Evolutionary conservation across 768 basidiomycete genomes (phyloP), one percentile per base, ranked within the genome.

Genomic region (Kwoniella shandongensis): DNA sequence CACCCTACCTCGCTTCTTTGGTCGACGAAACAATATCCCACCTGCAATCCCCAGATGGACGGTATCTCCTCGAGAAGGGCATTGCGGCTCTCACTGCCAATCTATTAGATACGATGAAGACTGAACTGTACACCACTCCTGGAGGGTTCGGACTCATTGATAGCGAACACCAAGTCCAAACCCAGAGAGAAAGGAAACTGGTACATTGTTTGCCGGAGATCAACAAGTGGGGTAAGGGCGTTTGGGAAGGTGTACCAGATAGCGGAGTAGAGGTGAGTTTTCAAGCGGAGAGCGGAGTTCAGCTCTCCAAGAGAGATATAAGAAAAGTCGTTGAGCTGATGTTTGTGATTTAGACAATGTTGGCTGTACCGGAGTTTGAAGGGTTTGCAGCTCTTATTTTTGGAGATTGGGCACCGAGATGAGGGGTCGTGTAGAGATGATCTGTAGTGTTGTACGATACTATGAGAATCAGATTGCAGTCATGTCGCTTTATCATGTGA

Each of bases 201-300:
- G 93, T 90, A 13, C 85, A 86, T 4, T 77, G 94, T 64, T 77
- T 97, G 26, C 92, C 91, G 3, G 87, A 84, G 0, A 77, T 96
- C 39, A 85, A 87, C 52, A 79, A 84, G 54, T 91, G 91, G 89
- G 86, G 85, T 66, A 69, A 71, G 41, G 57, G 59, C 15, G 66
- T 74, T 6, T 76, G 73, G 73, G 68, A 70, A 39, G 3, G 63
- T 11, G 39, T 73, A 12, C 75, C 75, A 10, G 75, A 72, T 51
- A 53, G 51, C 39, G 71, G 70, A 6, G 63, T 76, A 2, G 75
- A 74, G 59, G 70, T 74, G 52, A 66, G 69, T 62, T 32, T n/a
- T n/a, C n/a, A n/a, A n/a, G 32, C 32, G 6, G 32, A 32, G 7
- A 32, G 7, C 32, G 32, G 13, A 32, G 6, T 6, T 32, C 32